These are phyloP conservation scores for Ophiostoma quercus DNA, from an alignment of 2,329 filamentous ascomycete species.

Conservation along the genomic window DNA sequence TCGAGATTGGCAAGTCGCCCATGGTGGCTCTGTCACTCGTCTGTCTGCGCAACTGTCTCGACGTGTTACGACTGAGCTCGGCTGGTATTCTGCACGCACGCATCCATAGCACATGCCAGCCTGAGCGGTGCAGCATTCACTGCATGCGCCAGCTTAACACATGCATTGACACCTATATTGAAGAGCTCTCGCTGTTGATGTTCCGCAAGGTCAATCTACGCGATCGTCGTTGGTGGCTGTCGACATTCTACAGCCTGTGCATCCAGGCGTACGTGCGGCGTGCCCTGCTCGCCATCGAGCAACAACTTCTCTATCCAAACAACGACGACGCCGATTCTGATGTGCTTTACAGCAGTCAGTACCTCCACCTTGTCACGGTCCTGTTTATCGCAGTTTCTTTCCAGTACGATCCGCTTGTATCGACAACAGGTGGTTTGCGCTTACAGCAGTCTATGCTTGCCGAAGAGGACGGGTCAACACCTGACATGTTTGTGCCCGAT, in stretches of 20 bases:
- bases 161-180: constrained; percentile 31
- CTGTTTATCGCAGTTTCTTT: constrained; percentile 34
- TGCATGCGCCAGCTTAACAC: constrained; percentile 31
- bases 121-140: constrained; percentile 31
- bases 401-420: constrained; percentile 33
- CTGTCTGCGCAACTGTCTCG: constrained; percentile 32
- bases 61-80: constrained; percentile 30
- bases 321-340: constrained; percentile 32
- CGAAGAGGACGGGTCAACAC: constrained; percentile 29
- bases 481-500: constrained; percentile 29
- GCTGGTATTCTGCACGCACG: constrained; percentile 28
- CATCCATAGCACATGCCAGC: constrained; percentile 30
- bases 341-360: constrained; percentile 31
- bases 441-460: constrained; percentile 32
- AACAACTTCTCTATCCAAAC: constrained; percentile 30
- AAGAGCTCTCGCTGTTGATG: constrained; percentile 33
- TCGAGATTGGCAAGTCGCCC: constrained; percentile 32
- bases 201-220: constrained; percentile 35
- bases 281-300: constrained; percentile 32
- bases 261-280: constrained; percentile 34
- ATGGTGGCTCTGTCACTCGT: constrained; percentile 32
- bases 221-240: constrained; percentile 34
- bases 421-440: constrained; percentile 25
- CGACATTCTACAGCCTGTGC: constrained; percentile 34
- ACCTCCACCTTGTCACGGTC: constrained; percentile 32